Evolutionary conservation across 306 rosid genomes (phyloP).

Genomic region (Crotalaria pallida): DNA sequence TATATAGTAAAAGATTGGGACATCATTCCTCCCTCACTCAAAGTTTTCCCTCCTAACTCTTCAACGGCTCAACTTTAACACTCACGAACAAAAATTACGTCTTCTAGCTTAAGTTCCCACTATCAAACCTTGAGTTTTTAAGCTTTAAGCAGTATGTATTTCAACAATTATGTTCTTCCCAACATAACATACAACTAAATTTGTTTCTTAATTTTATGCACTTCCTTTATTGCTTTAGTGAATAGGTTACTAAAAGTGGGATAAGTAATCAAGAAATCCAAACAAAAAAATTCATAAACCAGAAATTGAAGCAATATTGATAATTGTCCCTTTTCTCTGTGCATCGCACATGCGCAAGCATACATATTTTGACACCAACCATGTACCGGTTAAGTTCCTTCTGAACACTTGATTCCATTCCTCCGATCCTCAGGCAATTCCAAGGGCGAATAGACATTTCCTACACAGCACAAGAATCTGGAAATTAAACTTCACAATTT

Average conservation of each 20-base stretch:
- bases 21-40: background rate
- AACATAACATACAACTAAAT: background rate
- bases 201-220: no score
- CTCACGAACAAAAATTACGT: background rate
- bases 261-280: no score
- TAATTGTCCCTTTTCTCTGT: constrained; percentile 49
- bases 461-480: constrained; percentile 18
- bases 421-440: constrained; percentile 57
- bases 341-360: constrained; percentile 52
- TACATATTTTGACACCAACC: constrained; percentile 70
- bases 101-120: background rate
- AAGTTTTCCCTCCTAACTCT: background rate
- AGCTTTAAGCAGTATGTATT: background rate
- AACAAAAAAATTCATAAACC: constrained; percentile 23
- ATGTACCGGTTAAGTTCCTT: constrained; percentile 64
- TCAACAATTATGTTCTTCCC: background rate
- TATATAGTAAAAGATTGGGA: no score
- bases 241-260: no score
- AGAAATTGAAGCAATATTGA: constrained; percentile 67
- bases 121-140: background rate
- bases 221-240: no score
- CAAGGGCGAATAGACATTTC: constrained; percentile 50
- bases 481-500: background rate
- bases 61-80: background rate
- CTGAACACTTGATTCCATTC: constrained; percentile 59